A percentile compares a stretch with the other conserved stretches of the same genome.
Conservation (phyloP, 164 flowering plant species). For the Pachysandra terminalis region DNA sequence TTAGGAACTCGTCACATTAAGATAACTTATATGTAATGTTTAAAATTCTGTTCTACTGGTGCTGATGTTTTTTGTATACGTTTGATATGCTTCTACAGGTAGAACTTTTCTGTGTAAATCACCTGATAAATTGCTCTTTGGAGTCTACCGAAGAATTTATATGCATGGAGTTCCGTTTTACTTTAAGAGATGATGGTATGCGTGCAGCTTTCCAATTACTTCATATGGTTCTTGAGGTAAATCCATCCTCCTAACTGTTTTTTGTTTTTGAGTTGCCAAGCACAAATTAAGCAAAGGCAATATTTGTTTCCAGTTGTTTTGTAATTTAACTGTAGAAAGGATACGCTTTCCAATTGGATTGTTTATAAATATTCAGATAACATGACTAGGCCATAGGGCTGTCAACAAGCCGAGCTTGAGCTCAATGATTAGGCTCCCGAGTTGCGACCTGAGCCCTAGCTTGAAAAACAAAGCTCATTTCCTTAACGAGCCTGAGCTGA, state of each 20-base stretch:
- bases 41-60: background rate
- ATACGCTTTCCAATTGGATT: background rate
- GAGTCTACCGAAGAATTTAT: conserved; percentile 97
- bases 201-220: conserved; percentile 97
- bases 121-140: conserved; percentile 92
- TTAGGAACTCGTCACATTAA: background rate
- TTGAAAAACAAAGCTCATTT: too few relatives aligned
- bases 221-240: conserved; percentile 99
- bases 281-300: too few relatives aligned
- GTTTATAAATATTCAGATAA: background rate
- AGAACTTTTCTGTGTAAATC: conserved; percentile 97
- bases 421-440: too few relatives aligned
- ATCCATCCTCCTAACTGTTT: background rate
- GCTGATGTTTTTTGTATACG: background rate
- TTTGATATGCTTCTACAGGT: conserved; percentile 53
- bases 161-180: conserved; percentile 94
- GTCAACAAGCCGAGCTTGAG: too few relatives aligned
- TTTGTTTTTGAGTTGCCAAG: background rate
- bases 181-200: conserved; percentile 95
- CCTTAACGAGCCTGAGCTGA: too few relatives aligned
- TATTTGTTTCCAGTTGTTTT: background rate
- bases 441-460: too few relatives aligned
- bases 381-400: background rate
- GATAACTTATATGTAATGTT: background rate
- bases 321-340: background rate